phyloP scores from a whole-genome alignment of 352 stramenopile species.

The Peronospora destructor region DNA sequence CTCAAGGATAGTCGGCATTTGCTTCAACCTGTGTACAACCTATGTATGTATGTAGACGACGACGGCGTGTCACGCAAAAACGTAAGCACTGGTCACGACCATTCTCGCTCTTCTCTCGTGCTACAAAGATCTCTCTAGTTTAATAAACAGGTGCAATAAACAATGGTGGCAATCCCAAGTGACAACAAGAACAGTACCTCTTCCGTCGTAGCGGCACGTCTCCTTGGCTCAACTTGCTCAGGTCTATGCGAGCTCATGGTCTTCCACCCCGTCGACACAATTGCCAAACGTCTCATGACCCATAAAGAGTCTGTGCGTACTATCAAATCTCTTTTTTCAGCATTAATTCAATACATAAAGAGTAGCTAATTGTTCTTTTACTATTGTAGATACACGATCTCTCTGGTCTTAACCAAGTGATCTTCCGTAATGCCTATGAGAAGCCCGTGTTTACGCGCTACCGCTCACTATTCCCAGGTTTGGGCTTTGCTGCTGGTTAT shows the following conservation, averaged over 20 bases:
- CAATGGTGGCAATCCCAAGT: slow-evolving; percentile 44
- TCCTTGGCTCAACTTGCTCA: slow-evolving; percentile 88
- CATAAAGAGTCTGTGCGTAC: slow-evolving; percentile 60
- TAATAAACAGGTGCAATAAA: not conserved
- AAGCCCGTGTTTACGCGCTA: slow-evolving; percentile 76
- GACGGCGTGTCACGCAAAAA: slow-evolving; percentile 6
- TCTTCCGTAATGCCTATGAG: slow-evolving; percentile 85
- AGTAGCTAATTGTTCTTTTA: no score
- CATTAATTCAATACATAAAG: no score
- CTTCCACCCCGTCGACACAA: slow-evolving; percentile 93
- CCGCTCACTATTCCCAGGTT: slow-evolving; percentile 85
- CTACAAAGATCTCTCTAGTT: not conserved
- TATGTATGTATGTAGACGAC: not conserved
- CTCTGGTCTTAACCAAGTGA: slow-evolving; percentile 61
- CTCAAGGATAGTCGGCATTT: not conserved
- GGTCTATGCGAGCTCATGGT: slow-evolving; percentile 92
- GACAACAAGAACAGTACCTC: slow-evolving; percentile 38
- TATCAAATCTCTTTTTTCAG: no score
- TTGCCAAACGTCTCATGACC: slow-evolving; percentile 93
- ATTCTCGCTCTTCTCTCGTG: slow-evolving; percentile 19
- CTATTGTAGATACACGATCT: slow-evolving; percentile 31
- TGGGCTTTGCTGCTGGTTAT: slow-evolving; percentile 92
- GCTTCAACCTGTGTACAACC: slow-evolving; percentile 8
- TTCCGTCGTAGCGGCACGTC: slow-evolving; percentile 59
- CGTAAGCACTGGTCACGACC: not conserved